Evolutionary conservation across 2,329 filamentous ascomycete species (phyloP), one percentile per base, ranked within the genome.

Genomic region (Trichoderma citrinoviride): DNA sequence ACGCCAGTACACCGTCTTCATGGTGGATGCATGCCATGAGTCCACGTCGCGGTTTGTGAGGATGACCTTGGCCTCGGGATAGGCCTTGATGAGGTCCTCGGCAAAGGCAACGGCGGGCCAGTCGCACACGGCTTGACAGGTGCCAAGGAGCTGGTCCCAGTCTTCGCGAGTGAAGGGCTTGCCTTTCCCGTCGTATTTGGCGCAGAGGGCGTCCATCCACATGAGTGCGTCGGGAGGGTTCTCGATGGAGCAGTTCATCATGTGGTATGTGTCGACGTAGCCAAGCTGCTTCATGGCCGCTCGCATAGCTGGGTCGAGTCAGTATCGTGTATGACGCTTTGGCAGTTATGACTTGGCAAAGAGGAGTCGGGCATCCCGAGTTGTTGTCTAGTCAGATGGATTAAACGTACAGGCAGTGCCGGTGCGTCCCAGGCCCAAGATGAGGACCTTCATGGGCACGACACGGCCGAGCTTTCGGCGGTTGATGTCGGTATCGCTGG

Each of bases 31-130:
- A 19, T 52, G 44, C 81, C 88, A 90, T 46, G 85, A 84, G 73
- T 90, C 81, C 43, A 90, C 85, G 65, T 90, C 86, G 52, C 88
- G 83, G 65, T 83, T 87, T 15, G 87, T 89, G 67, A 91, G 79
- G 55, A 92, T 82, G 61, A 91, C 85, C 76, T 91, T 91, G 65
- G 89, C 89, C 63, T 90, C 86, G 1, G 89, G 89, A 73, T 91
- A 91, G 17, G 87, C 86, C 71, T 88, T 85, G 67, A 90, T 88
- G 67, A 91, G 80, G 74, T 91, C 88, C 74, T 87, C 83, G 61
- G 86, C 85, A 71, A 91, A 91, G 10, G 53, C 44, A 49, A 87
- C 84, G 25, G 86, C 84, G 8, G 88, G 88, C 84, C 85, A 88
- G 79, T 90, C 88, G 75, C 86, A 89, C 19, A 90, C 86, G 49